phyloP scores from a whole-genome alignment of 2,329 filamentous ascomycete species.

The Ophiostoma angusticollis region DNA sequence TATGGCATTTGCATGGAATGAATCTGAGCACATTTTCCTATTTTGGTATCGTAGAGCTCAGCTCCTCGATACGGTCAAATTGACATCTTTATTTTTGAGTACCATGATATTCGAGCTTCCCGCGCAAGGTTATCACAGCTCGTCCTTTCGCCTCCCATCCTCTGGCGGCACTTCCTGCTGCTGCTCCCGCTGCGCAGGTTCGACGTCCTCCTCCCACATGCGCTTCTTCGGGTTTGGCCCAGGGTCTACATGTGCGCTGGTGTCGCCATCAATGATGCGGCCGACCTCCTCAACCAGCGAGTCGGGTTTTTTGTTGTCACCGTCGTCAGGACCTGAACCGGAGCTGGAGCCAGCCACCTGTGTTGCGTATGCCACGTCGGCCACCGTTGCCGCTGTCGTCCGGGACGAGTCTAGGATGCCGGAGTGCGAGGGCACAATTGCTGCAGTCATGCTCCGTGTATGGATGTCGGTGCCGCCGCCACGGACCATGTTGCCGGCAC shows the following conservation, averaged over 20 bases:
- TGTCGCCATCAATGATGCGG: constrained; percentile 33
- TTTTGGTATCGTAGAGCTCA: no score
- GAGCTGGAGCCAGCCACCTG: no score
- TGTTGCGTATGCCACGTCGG: no score
- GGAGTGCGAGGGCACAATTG: constrained; percentile 2
- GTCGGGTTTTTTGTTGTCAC: constrained; percentile 13
- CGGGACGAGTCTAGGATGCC: constrained; percentile 12
- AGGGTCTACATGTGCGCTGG: constrained; percentile 18
- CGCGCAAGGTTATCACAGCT: no score
- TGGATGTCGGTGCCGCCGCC: constrained; percentile 15
- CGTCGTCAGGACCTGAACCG: no score
- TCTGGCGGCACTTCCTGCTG: background rate
- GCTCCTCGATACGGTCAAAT: no score
- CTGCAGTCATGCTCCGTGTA: no score
- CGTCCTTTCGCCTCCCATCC: constrained; percentile 16
- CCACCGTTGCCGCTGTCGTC: constrained; percentile 3
- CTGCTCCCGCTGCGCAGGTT: constrained; percentile 12
- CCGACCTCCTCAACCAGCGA: constrained; percentile 41
- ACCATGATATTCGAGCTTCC: no score
- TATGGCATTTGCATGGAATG: no score
- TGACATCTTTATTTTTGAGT: no score
- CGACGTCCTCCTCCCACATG: constrained; percentile 39
- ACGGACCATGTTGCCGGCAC: constrained; percentile 15
- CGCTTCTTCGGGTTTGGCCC: constrained; percentile 46
- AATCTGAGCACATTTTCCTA: no score